phyloP scores from a whole-genome alignment of 768 basidiomycete genomes.

The Boletus reticulatus region DNA sequence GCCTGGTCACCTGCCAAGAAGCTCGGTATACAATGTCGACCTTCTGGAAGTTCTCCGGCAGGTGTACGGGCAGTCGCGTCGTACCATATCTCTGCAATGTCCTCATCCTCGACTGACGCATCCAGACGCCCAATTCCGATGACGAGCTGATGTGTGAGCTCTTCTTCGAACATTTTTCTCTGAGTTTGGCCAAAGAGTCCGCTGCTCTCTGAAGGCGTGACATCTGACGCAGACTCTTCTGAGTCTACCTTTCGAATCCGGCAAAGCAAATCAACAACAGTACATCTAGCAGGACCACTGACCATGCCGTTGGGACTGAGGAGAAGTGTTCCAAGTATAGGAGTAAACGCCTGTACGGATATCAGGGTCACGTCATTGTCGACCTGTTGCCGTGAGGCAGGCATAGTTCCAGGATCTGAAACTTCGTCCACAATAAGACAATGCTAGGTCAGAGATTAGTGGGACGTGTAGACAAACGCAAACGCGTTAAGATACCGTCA shows the following conservation, averaged over 20 bases:
- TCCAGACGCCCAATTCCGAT: constrained; percentile 86
- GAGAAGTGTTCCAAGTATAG: constrained; percentile 84
- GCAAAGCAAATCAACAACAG: constrained; percentile 75
- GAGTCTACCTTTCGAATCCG: constrained; percentile 64
- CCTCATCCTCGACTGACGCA: constrained; percentile 34
- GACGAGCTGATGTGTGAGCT: constrained; percentile 82
- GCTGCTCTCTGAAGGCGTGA: constrained; percentile 27
- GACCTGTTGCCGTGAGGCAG: constrained; percentile 13
- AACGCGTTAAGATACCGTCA: constrained; percentile 46
- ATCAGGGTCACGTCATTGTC: constrained; percentile 42
- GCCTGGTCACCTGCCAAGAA: constrained; percentile 7
- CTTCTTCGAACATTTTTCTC: constrained; percentile 68
- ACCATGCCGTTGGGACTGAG: constrained; percentile 76
- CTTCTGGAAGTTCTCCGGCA: constrained; percentile 25
- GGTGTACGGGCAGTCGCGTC: constrained; percentile 32
- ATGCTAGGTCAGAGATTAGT: constrained; percentile 39
- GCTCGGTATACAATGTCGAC: constrained; percentile 13
- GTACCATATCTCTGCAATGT: constrained; percentile 33
- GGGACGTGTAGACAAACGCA: not conserved
- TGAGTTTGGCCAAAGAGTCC: constrained; percentile 56
- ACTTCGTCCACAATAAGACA: constrained; percentile 62
- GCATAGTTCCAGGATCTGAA: constrained; percentile 12
- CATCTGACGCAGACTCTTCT: constrained; percentile 34
- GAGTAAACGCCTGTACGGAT: constrained; percentile 85
- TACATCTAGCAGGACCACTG: constrained; percentile 67